These are phyloP conservation scores for Kwoniella pini DNA, from an alignment of 768 basidiomycete genomes.

Conservation along the genomic window DNA sequence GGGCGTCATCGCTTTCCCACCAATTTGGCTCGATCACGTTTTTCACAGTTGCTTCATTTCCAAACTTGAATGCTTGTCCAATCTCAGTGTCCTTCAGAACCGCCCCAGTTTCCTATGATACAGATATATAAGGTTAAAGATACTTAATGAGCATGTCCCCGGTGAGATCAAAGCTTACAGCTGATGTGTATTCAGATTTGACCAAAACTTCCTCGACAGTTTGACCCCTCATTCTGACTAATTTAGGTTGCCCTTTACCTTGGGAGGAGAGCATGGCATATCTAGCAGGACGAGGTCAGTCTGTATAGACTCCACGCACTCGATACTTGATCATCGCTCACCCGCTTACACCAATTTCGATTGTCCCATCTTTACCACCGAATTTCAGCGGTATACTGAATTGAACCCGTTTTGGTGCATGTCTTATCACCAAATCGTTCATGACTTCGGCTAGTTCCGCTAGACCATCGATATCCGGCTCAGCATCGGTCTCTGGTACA, in stretches of 20 bases:
- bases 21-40: slow-evolving; percentile 49
- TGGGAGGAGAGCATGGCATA: slow-evolving; percentile 88
- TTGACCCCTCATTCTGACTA: slow-evolving; percentile 77
- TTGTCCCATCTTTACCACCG: slow-evolving; percentile 61
- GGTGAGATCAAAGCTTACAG: slow-evolving; percentile 61
- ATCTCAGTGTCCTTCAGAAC: slow-evolving; percentile 53
- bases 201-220: slow-evolving; percentile 72
- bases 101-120: slow-evolving; percentile 48
- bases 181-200: slow-evolving; percentile 74
- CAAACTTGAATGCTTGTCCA: slow-evolving; percentile 55
- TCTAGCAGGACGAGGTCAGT: too few relatives aligned
- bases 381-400: slow-evolving; percentile 81
- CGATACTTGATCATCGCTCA: too few relatives aligned
- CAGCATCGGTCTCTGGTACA: slow-evolving; percentile 78
- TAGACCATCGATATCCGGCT: slow-evolving; percentile 40
- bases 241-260: slow-evolving; percentile 76
- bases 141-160: too few relatives aligned
- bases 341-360: slow-evolving; percentile 56
- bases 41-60: slow-evolving; percentile 40
- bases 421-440: slow-evolving; percentile 42
- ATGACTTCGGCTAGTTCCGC: slow-evolving; percentile 45
- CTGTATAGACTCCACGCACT: too few relatives aligned
- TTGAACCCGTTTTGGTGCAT: slow-evolving; percentile 69
- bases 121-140: too few relatives aligned
- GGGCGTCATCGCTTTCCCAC: slow-evolving; percentile 41